phyloP scores from a whole-genome alignment of 1,284 basidiomycete species.

The Cryptococcus wingfieldii region DNA sequence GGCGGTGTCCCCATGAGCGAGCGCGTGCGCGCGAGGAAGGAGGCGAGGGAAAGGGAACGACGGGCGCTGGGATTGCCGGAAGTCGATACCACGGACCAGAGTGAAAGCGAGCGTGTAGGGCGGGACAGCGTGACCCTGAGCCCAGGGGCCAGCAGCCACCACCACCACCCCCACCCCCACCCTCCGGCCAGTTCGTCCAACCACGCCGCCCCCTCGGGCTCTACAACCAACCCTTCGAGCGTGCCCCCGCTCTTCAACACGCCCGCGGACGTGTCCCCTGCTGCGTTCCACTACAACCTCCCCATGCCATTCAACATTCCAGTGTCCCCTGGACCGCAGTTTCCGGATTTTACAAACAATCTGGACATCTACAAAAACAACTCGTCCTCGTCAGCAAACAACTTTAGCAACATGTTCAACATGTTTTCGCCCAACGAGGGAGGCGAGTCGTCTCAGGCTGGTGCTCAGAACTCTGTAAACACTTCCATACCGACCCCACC shows the following conservation, averaged over 20 bases:
- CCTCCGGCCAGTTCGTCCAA: background rate
- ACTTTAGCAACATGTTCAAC: conserved; percentile 27
- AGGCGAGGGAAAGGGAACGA: conserved; percentile 41
- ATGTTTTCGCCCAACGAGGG: conserved; percentile 16
- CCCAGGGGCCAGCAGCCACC: conserved; percentile 14
- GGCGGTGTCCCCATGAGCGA: conserved; percentile 50
- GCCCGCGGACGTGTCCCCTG: conserved; percentile 11
- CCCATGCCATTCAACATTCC: conserved; percentile 40
- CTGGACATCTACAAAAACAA: conserved; percentile 21
- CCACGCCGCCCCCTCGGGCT: background rate
- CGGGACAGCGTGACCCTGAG: conserved; percentile 25
- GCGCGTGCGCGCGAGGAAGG: conserved; percentile 46
- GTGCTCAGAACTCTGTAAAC: background rate
- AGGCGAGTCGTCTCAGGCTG: background rate
- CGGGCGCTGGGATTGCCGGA: conserved; percentile 28
- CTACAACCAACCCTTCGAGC: background rate
- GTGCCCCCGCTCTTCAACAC: conserved; percentile 12
- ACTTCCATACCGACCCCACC: background rate
- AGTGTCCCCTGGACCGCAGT: conserved; percentile 31
- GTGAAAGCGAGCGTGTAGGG: conserved; percentile 5
- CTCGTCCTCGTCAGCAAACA: conserved; percentile 10
- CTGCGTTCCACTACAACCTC: conserved; percentile 38
- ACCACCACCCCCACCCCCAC: background rate
- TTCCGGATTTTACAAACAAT: conserved; percentile 25
- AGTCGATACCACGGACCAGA: conserved; percentile 18